Base-by-base conservation (phyloP, 306 rosid genomes). In the Benincasa hispida region DNA sequence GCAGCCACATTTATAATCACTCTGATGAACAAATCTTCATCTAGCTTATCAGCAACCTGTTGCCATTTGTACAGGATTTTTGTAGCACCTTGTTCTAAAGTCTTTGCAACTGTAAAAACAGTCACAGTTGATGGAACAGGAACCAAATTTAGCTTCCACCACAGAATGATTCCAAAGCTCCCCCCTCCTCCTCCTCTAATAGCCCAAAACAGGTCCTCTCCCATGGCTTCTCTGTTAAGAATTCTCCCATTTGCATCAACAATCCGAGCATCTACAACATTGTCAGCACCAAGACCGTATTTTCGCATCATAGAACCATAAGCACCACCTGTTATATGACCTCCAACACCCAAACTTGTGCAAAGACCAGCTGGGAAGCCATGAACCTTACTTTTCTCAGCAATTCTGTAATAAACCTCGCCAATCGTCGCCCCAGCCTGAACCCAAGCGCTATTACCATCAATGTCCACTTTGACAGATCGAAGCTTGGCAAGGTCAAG, bases 131-230 rank as follows among this genome's bases (percentile, higher is more conserved):
- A 34, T 2, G 97, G 98, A 32, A 93, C 96, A 10, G 89, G 87
- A 32, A 89, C 97, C 0, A 93, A 87, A 37, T 85, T 93, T 27
- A 93, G 84, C 83, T 91, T 90, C 98, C 97, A 93, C 93, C 91
- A 85, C 2, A 93, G 90, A 45, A 93, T 81, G 45, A 93, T 30
- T 9, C 98, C 96, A 68, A 91, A 91, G 77, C 98, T 93, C 65
- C 79, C 96, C 39, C 97, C 97, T 41, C 92, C 98, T 3, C 93
- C 93, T n/a, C 98, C 98, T 85, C 93, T 79, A 35, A 93, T 89
- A 1, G 93, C 98, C 96, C 96, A 93, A 79, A 93, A 93, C 4
- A 89, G 34, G 24, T 91, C 97, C 48, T 93, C 96, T 56, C 98
- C 97, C 98, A 93, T 91, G 62, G 87, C 68, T 79, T 55, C 56